These are phyloP conservation scores for Plasmodium vinckei DNA, from an alignment of 169 alveolate species.

Conservation along the genomic window DNA sequence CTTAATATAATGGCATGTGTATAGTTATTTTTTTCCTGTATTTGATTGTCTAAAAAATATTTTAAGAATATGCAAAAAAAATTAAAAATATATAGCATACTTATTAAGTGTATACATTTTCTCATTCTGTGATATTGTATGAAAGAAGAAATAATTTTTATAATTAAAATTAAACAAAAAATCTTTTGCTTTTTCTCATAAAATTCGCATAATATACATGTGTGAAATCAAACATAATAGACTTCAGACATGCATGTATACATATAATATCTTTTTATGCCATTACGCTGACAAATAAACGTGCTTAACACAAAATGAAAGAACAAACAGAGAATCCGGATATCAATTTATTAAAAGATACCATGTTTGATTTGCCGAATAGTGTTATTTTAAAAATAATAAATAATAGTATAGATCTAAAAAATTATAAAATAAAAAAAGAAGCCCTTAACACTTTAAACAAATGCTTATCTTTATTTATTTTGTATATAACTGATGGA, in stretches of 20 bases:
- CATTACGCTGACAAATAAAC: not conserved
- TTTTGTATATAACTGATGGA: conserved; percentile 69
- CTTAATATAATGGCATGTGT: no score
- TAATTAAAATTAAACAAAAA: no score
- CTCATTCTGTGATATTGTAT: no score
- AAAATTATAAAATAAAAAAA: conserved; percentile 29
- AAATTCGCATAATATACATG: no score
- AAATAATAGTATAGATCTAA: conserved; percentile 34
- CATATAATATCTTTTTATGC: not conserved
- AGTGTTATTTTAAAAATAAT: conserved; percentile 39
- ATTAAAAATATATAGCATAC: no score
- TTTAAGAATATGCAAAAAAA: no score
- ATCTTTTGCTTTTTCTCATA: no score
- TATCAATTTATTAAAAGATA: conserved; percentile 36
- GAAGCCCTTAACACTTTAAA: conserved; percentile 60
- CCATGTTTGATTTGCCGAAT: conserved; percentile 46
- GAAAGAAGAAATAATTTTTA: no score
- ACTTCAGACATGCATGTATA: not conserved
- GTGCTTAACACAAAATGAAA: conserved; percentile 30
- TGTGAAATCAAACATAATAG: not conserved
- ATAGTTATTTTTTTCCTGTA: no score
- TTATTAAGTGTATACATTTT: no score
- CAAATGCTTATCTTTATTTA: conserved; percentile 54
- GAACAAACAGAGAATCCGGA: conserved; percentile 14
- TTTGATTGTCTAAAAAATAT: not conserved